phyloP scores from a whole-genome alignment of 768 basidiomycete species.

The Hygrocybe punicea region DNA sequence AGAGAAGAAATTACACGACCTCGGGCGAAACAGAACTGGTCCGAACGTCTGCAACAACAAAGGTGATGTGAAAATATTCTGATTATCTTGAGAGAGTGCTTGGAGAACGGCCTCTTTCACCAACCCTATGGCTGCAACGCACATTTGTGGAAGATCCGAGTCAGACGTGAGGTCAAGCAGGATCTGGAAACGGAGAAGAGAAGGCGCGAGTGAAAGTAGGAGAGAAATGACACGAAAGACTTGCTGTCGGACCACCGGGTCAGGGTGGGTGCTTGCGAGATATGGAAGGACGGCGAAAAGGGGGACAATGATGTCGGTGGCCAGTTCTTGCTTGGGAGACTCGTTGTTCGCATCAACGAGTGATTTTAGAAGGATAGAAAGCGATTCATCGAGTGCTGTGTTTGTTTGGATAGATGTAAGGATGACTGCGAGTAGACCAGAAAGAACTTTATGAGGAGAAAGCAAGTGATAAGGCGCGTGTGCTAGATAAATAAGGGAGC shows the following conservation, averaged over 20 bases:
- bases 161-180: slow-evolving; percentile 52
- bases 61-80: slow-evolving; percentile 52
- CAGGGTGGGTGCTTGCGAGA: slow-evolving; percentile 60
- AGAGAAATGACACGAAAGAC: slow-evolving; percentile 58
- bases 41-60: slow-evolving; percentile 58
- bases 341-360: slow-evolving; percentile 26
- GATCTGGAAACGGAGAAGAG: slow-evolving; percentile 49
- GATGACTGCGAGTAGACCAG: slow-evolving; percentile 41
- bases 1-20: slow-evolving; percentile 51
- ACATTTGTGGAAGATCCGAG: slow-evolving; percentile 59
- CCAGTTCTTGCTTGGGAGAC: slow-evolving; percentile 22
- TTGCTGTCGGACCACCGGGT: slow-evolving; percentile 55
- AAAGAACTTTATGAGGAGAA: slow-evolving; percentile 22
- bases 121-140: slow-evolving; percentile 63
- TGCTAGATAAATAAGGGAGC: slow-evolving; percentile 38
- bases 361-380: slow-evolving; percentile 51
- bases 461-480: slow-evolving; percentile 23
- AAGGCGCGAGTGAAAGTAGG: slow-evolving; percentile 47
- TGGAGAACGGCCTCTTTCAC: slow-evolving; percentile 66
- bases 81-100: slow-evolving; percentile 31
- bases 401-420: slow-evolving; percentile 53
- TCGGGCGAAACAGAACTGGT: slow-evolving; percentile 53
- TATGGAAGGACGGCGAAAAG: slow-evolving; percentile 51
- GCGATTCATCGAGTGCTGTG: slow-evolving; percentile 52
- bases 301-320: slow-evolving; percentile 46